Evolutionary conservation across 352 stramenopile genomes (phyloP), one percentile per base, ranked within the genome.

Genomic region (Globisporangium viniferum): DNA sequence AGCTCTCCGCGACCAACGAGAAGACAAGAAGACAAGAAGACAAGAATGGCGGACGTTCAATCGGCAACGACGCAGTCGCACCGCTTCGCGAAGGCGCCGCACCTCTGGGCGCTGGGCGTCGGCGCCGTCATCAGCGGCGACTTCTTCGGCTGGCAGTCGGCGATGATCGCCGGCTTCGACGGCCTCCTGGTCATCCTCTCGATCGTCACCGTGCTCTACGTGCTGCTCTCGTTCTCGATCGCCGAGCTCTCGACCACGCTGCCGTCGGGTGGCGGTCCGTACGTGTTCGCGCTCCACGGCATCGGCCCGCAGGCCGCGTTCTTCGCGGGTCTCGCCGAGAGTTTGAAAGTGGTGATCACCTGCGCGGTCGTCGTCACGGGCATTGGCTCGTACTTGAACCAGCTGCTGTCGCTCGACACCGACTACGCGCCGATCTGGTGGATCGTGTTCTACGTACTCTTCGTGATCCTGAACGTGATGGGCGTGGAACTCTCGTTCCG

Each of bases 211-310:
- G 78, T 81, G 62, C 73, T 91, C 24, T 91, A 88, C 70, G 77
- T 89, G 53, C 60, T 91, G 59, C 71, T 91, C 10, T 81, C 76
- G 64, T 91, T 91, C 74, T 91, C 82, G 46, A 91, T 91, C 62
- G 80, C 80, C 35, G 82, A 90, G 58, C 73, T 91, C 44, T 91
- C 76, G 49, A 84, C 81, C 12, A 90, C 71, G 51, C 69, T 89
- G 44, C 81, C 81, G 2, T 69, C 75, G 0, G 80, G 79, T 46
- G 83, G 81, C 49, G 81, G 83, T 0, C 81, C 83, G 55, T 91
- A 91, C 71, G 61, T 86, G 53, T 91, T 91, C 69, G 79, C 83
- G 29, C 77, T 89, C 24, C 81, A 89, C 51, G 83, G 78, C 24
- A 84, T 91, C 29, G 81, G 78, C 5, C 76, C 69, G 12, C 69